Conservation (phyloP, 2,329 filamentous ascomycete species). For the Curvularia verruculosa region DNA sequence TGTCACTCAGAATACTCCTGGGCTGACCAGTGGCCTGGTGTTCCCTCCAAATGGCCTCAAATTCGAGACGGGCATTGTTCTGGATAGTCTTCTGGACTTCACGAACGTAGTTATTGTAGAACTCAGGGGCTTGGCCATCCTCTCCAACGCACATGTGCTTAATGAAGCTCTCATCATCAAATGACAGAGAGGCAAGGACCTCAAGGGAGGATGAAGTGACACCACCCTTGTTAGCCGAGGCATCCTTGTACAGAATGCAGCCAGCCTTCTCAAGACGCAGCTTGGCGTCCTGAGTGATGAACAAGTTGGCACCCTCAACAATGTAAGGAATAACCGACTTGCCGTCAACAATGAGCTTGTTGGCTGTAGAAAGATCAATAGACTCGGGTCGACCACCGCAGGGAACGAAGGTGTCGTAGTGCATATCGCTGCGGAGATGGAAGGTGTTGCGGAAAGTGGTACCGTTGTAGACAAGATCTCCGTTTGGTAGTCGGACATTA, state of each 20-base stretch:
- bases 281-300: slow-evolving; percentile 98
- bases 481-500: slow-evolving; percentile 84
- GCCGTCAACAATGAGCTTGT: slow-evolving; percentile 86
- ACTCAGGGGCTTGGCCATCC: slow-evolving; percentile 78
- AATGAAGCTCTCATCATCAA: slow-evolving; percentile 86
- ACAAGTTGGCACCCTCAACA: slow-evolving; percentile 96
- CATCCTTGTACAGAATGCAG: slow-evolving; percentile 95
- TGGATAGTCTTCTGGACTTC: slow-evolving; percentile 90
- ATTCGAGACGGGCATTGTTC: slow-evolving; percentile 90
- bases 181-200: slow-evolving; percentile 90
- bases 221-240: slow-evolving; percentile 97
- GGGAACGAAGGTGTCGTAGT: slow-evolving; percentile 90
- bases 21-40: slow-evolving; percentile 79
- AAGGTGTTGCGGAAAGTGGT: slow-evolving; percentile 97
- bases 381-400: slow-evolving; percentile 97
- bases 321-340: slow-evolving; percentile 91
- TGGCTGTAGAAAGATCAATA: slow-evolving; percentile 87
- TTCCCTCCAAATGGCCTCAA: slow-evolving; percentile 98
- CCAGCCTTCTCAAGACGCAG: slow-evolving; percentile 93
- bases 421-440: slow-evolving; percentile 76
- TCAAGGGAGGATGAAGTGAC: slow-evolving; percentile 97
- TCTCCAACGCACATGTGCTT: slow-evolving; percentile 90
- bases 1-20: slow-evolving; percentile 88
- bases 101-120: slow-evolving; percentile 93
- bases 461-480: slow-evolving; percentile 87